A percentile compares a stretch with the other conserved stretches of the same genome.
phyloP scores from a whole-genome alignment of 352 stramenopile genomes.

The Globisporangium sylvaticum region DNA sequence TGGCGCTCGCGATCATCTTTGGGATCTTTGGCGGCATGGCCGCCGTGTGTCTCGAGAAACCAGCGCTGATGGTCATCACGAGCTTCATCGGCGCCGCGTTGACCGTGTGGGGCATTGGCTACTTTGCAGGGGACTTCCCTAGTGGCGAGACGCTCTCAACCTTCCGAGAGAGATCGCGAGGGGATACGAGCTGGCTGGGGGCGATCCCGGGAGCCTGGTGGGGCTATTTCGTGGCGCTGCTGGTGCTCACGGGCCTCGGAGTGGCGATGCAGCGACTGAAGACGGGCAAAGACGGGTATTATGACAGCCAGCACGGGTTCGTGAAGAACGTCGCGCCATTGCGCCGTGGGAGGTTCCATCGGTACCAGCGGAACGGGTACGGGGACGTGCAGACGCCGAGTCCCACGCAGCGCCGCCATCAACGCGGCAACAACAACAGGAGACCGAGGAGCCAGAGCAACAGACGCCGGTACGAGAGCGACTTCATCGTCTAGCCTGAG shows the following conservation, averaged over 20 bases:
- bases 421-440: not conserved
- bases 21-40: conserved; percentile 39
- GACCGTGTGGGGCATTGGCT: conserved; percentile 53
- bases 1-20: conserved; percentile 41
- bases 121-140: conserved; percentile 59
- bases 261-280: conserved; percentile 44
- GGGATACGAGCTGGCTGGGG: conserved; percentile 25
- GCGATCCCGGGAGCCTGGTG: conserved; percentile 54
- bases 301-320: conserved; percentile 8
- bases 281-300: conserved; percentile 34
- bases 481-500: conserved; percentile 39
- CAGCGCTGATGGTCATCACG: conserved; percentile 41
- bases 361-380: not conserved
- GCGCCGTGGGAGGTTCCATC: not conserved
- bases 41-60: conserved; percentile 55
- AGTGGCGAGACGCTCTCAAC: conserved; percentile 42
- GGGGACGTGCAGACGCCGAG: conserved; percentile 11
- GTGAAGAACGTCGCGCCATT: conserved; percentile 4
- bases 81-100: conserved; percentile 43
- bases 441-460: not conserved
- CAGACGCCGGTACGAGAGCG: conserved; percentile 4
- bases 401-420: not conserved
- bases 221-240: conserved; percentile 52
- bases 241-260: conserved; percentile 39
- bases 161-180: conserved; percentile 28